phyloP scores from a whole-genome alignment of 140 eudicot genomes.

The Stevia rebaudiana region DNA sequence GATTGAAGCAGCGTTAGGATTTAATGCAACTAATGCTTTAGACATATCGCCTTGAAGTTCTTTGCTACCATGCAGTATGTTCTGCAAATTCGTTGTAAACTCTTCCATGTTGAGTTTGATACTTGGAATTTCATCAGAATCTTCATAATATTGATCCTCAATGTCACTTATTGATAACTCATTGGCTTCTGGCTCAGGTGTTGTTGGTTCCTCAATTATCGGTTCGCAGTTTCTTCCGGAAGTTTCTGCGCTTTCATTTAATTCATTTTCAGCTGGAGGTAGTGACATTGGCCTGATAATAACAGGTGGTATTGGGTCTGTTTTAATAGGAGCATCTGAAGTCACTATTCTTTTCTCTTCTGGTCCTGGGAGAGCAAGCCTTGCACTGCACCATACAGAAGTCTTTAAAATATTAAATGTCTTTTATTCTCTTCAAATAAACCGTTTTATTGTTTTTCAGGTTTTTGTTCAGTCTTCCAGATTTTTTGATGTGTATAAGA shows the following conservation, averaged over 20 bases:
- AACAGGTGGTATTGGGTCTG: slow-evolving; percentile 23
- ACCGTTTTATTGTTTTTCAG: slow-evolving; percentile 1
- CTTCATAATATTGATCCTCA: slow-evolving; percentile 78
- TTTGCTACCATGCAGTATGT: slow-evolving; percentile 45
- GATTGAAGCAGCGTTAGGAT: slow-evolving; percentile 67
- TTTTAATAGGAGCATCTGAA: slow-evolving; percentile 36
- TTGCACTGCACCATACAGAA: slow-evolving; percentile 57
- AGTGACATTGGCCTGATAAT: slow-evolving; percentile 32
- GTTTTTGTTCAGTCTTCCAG: background rate
- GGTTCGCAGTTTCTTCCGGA: slow-evolving; percentile 43
- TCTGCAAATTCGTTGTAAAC: slow-evolving; percentile 56
- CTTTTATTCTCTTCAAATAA: background rate
- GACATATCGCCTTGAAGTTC: slow-evolving; percentile 40
- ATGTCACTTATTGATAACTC: slow-evolving; percentile 63
- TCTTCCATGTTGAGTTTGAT: slow-evolving; percentile 70
- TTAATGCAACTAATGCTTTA: slow-evolving; percentile 72
- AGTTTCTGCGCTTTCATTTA: slow-evolving; percentile 1
- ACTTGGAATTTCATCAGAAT: slow-evolving; percentile 82
- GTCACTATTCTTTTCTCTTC: slow-evolving; percentile 63
- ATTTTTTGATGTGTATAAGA: background rate
- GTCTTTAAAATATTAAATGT: background rate
- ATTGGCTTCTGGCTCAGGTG: slow-evolving; percentile 63
- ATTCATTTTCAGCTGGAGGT: slow-evolving; percentile 36
- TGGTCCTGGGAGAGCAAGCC: slow-evolving; percentile 93
- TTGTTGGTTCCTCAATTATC: slow-evolving; percentile 71